Evolutionary conservation across 768 basidiomycete species (phyloP).

Genomic region (Guyanaporus albipodus): DNA sequence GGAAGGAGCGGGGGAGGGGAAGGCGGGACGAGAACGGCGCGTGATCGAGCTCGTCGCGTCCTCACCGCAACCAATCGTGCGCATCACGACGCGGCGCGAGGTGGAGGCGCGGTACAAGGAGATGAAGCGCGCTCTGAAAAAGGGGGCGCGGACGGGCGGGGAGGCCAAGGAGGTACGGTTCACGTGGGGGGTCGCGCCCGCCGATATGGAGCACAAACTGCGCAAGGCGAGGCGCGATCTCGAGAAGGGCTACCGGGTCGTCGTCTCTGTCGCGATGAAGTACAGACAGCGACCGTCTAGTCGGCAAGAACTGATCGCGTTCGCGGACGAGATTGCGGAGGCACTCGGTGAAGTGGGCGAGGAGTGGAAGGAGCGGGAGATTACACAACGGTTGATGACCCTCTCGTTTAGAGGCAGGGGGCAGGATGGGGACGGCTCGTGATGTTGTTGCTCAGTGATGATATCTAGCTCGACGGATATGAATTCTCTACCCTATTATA

Average conservation of each 20-base stretch:
- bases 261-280: slow-evolving; percentile 54
- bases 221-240: slow-evolving; percentile 54
- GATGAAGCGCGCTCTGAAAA: slow-evolving; percentile 33
- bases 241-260: slow-evolving; percentile 55
- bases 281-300: slow-evolving; percentile 36
- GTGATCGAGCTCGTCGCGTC: slow-evolving; percentile 54
- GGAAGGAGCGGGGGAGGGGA: no score
- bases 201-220: slow-evolving; percentile 66
- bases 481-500: slow-evolving; percentile 21
- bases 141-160: slow-evolving; percentile 26
- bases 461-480: slow-evolving; percentile 9
- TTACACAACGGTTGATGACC: slow-evolving; percentile 35
- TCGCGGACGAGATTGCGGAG: slow-evolving; percentile 41
- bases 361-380: slow-evolving; percentile 48
- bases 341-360: slow-evolving; percentile 46
- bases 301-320: slow-evolving; percentile 39
- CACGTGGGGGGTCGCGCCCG: slow-evolving; percentile 57
- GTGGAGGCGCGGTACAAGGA: slow-evolving; percentile 37
- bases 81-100: slow-evolving; percentile 46
- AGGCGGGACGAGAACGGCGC: slow-evolving; percentile 33
- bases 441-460: slow-evolving; percentile 4
- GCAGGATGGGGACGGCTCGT: not conserved
- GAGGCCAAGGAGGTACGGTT: slow-evolving; percentile 67
- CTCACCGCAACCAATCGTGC: slow-evolving; percentile 55
- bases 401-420: slow-evolving; percentile 42